Evolutionary conservation across 176 grass and related monocot species (phyloP).

Genomic region (Aechmea fasciata): DNA sequence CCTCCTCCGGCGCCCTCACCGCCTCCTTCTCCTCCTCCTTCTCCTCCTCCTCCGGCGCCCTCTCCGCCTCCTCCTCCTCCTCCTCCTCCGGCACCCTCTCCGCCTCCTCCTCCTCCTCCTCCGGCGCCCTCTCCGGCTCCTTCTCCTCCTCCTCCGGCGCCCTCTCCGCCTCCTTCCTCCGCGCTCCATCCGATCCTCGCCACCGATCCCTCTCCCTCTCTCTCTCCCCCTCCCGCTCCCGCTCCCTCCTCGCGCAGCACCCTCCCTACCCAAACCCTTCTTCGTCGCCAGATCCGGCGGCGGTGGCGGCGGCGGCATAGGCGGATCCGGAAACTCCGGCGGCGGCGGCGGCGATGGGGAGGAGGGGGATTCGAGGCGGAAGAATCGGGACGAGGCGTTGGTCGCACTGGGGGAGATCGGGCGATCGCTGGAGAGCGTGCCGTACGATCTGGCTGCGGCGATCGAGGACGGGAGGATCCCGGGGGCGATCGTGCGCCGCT

Average conservation of each 20-base stretch:
- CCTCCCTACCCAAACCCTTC: constrained; percentile 3
- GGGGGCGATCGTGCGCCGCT: constrained; percentile 50
- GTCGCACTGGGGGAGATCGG: constrained; percentile 49
- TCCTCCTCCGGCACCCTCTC: no score
- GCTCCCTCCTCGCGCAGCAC: constrained; percentile 21
- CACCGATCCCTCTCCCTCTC: neutral
- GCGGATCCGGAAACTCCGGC: neutral
- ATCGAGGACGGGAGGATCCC: constrained; percentile 59
- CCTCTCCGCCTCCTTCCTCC: neutral
- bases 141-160: constrained; percentile 2
- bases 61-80: constrained; percentile 15
- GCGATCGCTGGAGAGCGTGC: constrained; percentile 55
- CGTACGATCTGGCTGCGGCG: constrained; percentile 54
- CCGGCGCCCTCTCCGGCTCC: no score
- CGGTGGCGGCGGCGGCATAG: neutral
- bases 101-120: constrained; percentile 8
- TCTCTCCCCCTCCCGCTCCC: constrained; percentile 13
- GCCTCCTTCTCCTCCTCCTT: constrained; percentile 3
- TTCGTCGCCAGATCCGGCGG: constrained; percentile 21
- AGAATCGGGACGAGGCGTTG: constrained; percentile 34
- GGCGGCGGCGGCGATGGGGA: neutral
- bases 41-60: no score
- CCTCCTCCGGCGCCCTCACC: neutral
- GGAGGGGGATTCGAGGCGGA: constrained; percentile 8
- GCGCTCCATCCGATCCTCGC: neutral